These are phyloP conservation scores for Phaffia rhodozyma DNA, from an alignment of 1,284 basidiomycete genomes.

Conservation along the genomic window DNA sequence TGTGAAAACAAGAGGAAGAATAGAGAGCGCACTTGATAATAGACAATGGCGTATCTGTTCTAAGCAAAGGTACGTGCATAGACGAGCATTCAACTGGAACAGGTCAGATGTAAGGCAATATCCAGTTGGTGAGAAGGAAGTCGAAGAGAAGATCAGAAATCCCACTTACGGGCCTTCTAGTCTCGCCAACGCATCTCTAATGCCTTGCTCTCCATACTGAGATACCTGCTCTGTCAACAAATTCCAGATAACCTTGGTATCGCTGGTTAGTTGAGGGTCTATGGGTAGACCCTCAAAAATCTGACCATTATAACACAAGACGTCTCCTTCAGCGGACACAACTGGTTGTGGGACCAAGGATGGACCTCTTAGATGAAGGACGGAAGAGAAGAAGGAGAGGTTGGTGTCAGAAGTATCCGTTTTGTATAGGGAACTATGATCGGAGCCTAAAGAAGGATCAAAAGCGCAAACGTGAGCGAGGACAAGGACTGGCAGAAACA, in stretches of 20 bases:
- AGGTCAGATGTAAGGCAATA: no score
- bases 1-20: constrained; percentile 19
- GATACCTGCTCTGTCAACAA: constrained; percentile 45
- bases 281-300: constrained; percentile 57
- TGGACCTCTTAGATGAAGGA: constrained; percentile 62
- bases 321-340: constrained; percentile 40
- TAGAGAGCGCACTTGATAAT: constrained; percentile 47
- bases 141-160: neutral
- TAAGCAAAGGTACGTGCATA: neutral
- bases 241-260: constrained; percentile 67
- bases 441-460: neutral
- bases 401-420: neutral
- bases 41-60: constrained; percentile 67
- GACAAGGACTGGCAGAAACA: neutral
- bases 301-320: constrained; percentile 86
- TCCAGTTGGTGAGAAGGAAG: neutral
- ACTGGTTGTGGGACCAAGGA: constrained; percentile 61
- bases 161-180: constrained; percentile 76
- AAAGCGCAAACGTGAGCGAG: neutral
- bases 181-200: constrained; percentile 45
- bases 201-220: constrained; percentile 31
- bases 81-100: no score
- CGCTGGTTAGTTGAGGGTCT: constrained; percentile 41
- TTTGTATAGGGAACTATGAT: neutral
- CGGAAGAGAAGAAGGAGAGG: constrained; percentile 55